These are phyloP conservation scores for Linum usitatissimum DNA, from an alignment of 345 rosid species.

Conservation along the genomic window DNA sequence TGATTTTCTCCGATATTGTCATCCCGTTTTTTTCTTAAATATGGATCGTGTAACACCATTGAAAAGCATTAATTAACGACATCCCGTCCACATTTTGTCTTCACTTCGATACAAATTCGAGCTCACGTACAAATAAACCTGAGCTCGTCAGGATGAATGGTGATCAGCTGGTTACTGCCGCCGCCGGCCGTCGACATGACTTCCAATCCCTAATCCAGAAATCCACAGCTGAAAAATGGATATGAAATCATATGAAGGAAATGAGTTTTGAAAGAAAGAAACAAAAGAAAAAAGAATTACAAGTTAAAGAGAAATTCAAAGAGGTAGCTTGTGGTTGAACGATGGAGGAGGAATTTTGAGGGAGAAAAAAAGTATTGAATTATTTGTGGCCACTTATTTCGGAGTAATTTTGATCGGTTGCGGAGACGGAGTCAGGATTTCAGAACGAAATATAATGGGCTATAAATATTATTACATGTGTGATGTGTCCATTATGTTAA, in stretches of 20 bases:
- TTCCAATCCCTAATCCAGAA: background rate
- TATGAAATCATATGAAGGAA: background rate
- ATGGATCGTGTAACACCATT: too few relatives aligned
- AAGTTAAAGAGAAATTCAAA: background rate
- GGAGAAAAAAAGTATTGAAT: background rate
- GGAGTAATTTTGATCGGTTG: background rate
- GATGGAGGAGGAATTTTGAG: background rate
- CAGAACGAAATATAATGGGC: too few relatives aligned
- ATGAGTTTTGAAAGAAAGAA: background rate
- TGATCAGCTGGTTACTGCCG: constrained; percentile 58
- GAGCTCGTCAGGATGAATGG: constrained; percentile 93
- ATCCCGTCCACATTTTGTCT: too few relatives aligned
- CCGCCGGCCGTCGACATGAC: constrained; percentile 35
- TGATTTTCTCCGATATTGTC: too few relatives aligned
- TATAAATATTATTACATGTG: too few relatives aligned
- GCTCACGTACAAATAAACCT: constrained; percentile 54
- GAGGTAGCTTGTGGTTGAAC: background rate
- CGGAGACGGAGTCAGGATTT: too few relatives aligned
- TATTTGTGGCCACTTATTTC: background rate
- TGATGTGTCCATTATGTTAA: too few relatives aligned
- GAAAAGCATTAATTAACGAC: too few relatives aligned
- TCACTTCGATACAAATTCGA: too few relatives aligned
- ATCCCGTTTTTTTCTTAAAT: too few relatives aligned
- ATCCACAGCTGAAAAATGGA: background rate
- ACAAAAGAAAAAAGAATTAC: too few relatives aligned